Percentiles rank a stretch among this genome's conserved stretches.
phyloP scores from a whole-genome alignment of 2,329 filamentous ascomycete species.

The Beauveria australis region DNA sequence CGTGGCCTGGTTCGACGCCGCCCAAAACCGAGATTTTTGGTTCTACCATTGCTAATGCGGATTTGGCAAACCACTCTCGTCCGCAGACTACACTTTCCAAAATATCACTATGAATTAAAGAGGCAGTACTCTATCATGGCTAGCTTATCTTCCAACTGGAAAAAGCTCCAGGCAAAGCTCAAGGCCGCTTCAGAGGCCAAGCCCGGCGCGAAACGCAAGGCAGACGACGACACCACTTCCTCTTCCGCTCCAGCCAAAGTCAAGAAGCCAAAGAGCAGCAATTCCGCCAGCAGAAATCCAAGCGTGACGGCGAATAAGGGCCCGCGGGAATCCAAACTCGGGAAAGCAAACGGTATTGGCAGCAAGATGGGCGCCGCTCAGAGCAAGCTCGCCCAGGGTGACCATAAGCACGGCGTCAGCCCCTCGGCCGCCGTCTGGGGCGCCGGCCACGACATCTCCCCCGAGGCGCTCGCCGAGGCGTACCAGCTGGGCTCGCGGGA shows the following conservation, averaged over 20 bases:
- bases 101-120: background rate
- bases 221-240: slow-evolving; percentile 18
- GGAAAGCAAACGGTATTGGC: slow-evolving; percentile 7
- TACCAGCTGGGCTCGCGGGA: slow-evolving; percentile 48
- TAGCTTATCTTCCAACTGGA: slow-evolving; percentile 65
- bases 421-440: slow-evolving; percentile 53
- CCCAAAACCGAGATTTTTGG: background rate
- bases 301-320: background rate
- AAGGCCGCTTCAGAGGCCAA: slow-evolving; percentile 36
- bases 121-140: slow-evolving; percentile 21
- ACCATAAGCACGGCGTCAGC: slow-evolving; percentile 33
- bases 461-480: slow-evolving; percentile 51
- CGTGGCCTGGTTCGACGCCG: background rate
- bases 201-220: slow-evolving; percentile 35
- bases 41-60: background rate
- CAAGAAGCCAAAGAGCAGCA: slow-evolving; percentile 23
- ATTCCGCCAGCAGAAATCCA: background rate
- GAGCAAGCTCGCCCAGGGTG: slow-evolving; percentile 36
- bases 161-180: slow-evolving; percentile 60
- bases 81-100: background rate
- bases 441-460: slow-evolving; percentile 51
- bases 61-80: background rate
- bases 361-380: slow-evolving; percentile 48
- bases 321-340: slow-evolving; percentile 8
- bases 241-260: slow-evolving; percentile 14